phyloP scores from a whole-genome alignment of 1,139 yeast genomes.

The Candida anutae region DNA sequence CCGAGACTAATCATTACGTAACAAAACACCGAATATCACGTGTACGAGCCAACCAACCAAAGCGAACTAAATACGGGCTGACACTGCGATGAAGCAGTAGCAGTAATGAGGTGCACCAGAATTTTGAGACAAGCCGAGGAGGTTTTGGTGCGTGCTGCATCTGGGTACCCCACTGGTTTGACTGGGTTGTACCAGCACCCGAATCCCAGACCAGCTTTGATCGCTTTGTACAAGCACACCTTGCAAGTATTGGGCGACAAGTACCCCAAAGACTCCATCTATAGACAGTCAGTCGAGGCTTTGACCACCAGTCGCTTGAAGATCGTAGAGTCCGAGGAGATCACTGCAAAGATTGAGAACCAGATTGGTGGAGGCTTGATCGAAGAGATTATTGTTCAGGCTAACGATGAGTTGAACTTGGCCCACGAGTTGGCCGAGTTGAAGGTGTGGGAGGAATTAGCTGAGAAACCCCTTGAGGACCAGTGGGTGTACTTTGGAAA shows the following conservation, averaged over 20 bases:
- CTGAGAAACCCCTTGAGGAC: conserved; percentile 62
- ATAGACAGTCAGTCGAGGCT: conserved; percentile 69
- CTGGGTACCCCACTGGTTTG: conserved; percentile 72
- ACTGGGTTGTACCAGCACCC: conserved; percentile 78
- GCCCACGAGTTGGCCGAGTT: conserved; percentile 61
- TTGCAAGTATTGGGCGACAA: conserved; percentile 47
- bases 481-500: conserved; percentile 70
- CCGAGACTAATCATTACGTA: too few relatives aligned
- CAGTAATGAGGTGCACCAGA: conserved; percentile 34
- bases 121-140: conserved; percentile 46
- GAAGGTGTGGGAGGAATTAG: conserved; percentile 62
- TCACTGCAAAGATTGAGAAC: conserved; percentile 60
- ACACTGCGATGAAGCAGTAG: too few relatives aligned
- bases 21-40: too few relatives aligned
- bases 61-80: too few relatives aligned
- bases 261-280: conserved; percentile 66
- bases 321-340: conserved; percentile 58
- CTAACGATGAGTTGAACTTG: conserved; percentile 70
- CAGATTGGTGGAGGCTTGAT: conserved; percentile 78
- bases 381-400: conserved; percentile 78
- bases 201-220: conserved; percentile 74
- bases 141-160: conserved; percentile 57
- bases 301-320: conserved; percentile 64
- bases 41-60: too few relatives aligned
- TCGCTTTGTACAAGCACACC: conserved; percentile 65